Conservation (phyloP, 129 eudicot genomes). For the Lonicera japonica region DNA sequence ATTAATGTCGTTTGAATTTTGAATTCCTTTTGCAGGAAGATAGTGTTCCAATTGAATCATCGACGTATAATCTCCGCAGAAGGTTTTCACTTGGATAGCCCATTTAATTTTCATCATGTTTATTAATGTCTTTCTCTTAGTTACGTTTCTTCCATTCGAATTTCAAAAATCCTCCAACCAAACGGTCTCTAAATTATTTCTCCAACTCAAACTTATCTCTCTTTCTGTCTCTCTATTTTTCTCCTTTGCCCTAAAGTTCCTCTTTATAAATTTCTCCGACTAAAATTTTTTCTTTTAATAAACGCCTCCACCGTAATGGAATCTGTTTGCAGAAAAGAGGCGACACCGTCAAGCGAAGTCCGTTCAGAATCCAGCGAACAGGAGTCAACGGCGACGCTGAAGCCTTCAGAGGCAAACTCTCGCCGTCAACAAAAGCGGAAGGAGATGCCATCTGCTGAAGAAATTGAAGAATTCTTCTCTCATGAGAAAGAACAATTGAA, state of each 20-base stretch:
- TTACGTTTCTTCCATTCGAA: slow-evolving; percentile 27
- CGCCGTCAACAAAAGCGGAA: slow-evolving; percentile 31
- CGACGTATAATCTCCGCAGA: slow-evolving; percentile 28
- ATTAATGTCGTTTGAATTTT: slow-evolving; percentile 17
- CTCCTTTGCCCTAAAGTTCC: slow-evolving; percentile 6
- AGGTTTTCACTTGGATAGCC: slow-evolving; percentile 25
- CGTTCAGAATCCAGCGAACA: slow-evolving; percentile 34
- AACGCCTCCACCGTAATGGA: no score
- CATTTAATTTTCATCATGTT: slow-evolving; percentile 16
- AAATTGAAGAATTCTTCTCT: slow-evolving; percentile 71
- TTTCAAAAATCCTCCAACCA: slow-evolving; percentile 26
- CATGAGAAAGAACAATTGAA: slow-evolving; percentile 58
- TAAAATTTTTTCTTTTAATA: no score
- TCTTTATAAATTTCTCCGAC: slow-evolving; percentile 6
- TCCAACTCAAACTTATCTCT: not conserved
- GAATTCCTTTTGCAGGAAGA: slow-evolving; percentile 22
- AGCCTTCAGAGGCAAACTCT: slow-evolving; percentile 18
- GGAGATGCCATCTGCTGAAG: slow-evolving; percentile 64
- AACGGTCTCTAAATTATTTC: slow-evolving; percentile 21
- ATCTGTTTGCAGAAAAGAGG: slow-evolving; percentile 35
- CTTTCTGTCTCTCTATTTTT: not conserved
- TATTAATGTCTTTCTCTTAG: slow-evolving; percentile 5
- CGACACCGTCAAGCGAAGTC: slow-evolving; percentile 33
- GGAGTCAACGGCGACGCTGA: slow-evolving; percentile 32
- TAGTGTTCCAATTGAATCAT: slow-evolving; percentile 11